Evolutionary conservation across 176 grass and related monocot genomes (phyloP), one percentile per base, ranked within the genome.

Genomic region (Bromus sterilis): DNA sequence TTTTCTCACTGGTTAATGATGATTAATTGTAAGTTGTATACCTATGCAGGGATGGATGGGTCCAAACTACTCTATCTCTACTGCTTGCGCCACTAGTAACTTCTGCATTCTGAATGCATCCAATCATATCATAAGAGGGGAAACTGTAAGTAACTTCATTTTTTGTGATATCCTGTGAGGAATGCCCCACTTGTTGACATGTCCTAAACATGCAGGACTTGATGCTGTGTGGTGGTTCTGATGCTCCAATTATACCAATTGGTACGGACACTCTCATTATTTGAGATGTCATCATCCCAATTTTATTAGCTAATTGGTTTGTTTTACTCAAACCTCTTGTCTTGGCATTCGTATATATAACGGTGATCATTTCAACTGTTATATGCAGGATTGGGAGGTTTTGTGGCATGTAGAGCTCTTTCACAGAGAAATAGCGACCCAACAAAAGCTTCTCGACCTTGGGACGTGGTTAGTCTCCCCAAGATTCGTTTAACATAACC

Each of bases 221-320:
- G 82, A 99, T 99, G 96, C 93, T 99, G 35, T 99, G 96, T 83
- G 96, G 96, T 89, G 96, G 96, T 84, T 99, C 96, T 86, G 93
- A 99, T 83, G 90, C 92, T 77, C 89, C 93, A 49, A 86, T 99
- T 53, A 91, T 99, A 71, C 96, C 96, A 34, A 99, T 95, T 78
- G 96, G 96, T 99, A 84, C 11, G 71, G 11, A 26, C 7, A 4
- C 56, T 79, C 16, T 63, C 35, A 70, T 65, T 77, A 53, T 66
- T 61, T 68, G 44, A 42, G 51, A 61, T 76, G 39, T 32, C 30
- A 41, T 76, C 33, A 77, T 44, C 67, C 57, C 21, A 74, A 6
- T 77, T 56, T 51, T 72, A 65, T 55, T 16, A n/a, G 42, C 70
- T 73, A 8, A 20, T 59, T 77, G 29, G 24, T 63, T 85, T 42